Evolutionary conservation across 495 filamentous ascomycete genomes (phyloP).

Genomic region (Elasticomyces elasticus): DNA sequence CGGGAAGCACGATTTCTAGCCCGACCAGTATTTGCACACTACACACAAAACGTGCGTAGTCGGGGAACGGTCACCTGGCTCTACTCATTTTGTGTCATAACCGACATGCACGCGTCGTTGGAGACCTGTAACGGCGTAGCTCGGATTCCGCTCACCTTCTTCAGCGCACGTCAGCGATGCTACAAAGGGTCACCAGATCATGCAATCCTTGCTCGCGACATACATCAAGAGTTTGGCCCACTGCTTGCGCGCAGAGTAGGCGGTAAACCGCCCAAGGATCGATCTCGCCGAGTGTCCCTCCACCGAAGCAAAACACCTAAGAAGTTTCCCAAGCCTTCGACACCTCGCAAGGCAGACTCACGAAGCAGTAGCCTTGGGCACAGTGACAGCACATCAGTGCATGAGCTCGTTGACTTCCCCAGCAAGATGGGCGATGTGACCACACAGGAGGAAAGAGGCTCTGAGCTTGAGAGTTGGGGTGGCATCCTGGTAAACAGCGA

Average conservation of each 20-base stretch:
- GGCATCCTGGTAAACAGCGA: constrained; percentile 27
- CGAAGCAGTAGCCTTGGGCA: constrained; percentile 6
- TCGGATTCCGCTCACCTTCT: constrained; percentile 45
- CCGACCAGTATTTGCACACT: constrained; percentile 39
- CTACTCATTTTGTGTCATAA: constrained; percentile 48
- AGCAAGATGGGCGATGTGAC: not conserved
- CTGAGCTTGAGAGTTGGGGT: constrained; percentile 6
- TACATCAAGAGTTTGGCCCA: constrained; percentile 39
- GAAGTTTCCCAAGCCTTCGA: not conserved
- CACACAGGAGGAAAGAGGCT: not conserved
- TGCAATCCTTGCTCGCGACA: constrained; percentile 41
- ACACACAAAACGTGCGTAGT: constrained; percentile 20
- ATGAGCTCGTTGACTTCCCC: constrained; percentile 18
- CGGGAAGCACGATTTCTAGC: constrained; percentile 41
- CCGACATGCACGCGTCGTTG: constrained; percentile 38
- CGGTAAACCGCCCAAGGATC: not conserved
- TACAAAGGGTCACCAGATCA: constrained; percentile 42
- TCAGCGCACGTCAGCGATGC: constrained; percentile 47
- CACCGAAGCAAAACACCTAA: not conserved
- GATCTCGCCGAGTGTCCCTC: not conserved
- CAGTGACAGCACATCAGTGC: constrained; percentile 10
- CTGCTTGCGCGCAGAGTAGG: constrained; percentile 17
- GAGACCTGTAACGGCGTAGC: constrained; percentile 34
- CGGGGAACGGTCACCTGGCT: constrained; percentile 29
- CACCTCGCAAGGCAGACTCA: not conserved